phyloP scores from a whole-genome alignment of 169 alveolate species.

The Condylostoma magnum region DNA sequence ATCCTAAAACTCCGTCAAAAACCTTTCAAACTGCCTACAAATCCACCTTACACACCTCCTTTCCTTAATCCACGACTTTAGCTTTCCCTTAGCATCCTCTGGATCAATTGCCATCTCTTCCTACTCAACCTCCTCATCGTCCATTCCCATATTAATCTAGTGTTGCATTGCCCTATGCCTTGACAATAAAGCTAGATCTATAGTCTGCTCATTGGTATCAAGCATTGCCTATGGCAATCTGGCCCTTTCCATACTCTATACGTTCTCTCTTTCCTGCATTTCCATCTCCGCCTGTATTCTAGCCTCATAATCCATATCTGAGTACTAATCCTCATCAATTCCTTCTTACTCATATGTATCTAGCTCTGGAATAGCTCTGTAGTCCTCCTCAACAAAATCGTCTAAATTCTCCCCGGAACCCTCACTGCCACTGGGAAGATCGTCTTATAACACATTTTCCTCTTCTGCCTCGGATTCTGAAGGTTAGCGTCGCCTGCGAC shows the following conservation, averaged over 20 bases:
- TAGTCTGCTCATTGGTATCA: constrained; percentile 53
- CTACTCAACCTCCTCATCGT: constrained; percentile 51
- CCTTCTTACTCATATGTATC: constrained; percentile 79
- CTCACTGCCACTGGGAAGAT: constrained; percentile 19
- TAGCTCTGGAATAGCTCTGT: constrained; percentile 60
- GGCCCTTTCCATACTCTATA: constrained; percentile 17
- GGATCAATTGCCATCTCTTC: constrained; percentile 64
- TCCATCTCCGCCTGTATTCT: constrained; percentile 68
- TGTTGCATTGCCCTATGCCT: constrained; percentile 58
- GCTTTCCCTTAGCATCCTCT: constrained; percentile 83
- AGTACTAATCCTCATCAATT: constrained; percentile 71
- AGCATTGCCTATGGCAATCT: constrained; percentile 64
- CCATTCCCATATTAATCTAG: constrained; percentile 51
- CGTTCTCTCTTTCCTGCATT: constrained; percentile 55
- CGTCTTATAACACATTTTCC: constrained; percentile 21
- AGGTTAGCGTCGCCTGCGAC: no score
- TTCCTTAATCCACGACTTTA: constrained; percentile 74
- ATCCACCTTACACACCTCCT: constrained; percentile 79
- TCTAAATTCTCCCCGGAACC: constrained; percentile 71
- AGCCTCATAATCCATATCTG: constrained; percentile 55
- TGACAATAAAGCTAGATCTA: constrained; percentile 55
- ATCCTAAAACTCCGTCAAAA: constrained; percentile 35
- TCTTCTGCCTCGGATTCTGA: constrained; percentile 35
- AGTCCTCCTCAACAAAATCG: constrained; percentile 70
- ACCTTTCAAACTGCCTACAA: constrained; percentile 64